These are phyloP conservation scores for Blyttiomyces sp. DNA, from an alignment of 371 early-diverging fungal genomes.

Conservation along the genomic window DNA sequence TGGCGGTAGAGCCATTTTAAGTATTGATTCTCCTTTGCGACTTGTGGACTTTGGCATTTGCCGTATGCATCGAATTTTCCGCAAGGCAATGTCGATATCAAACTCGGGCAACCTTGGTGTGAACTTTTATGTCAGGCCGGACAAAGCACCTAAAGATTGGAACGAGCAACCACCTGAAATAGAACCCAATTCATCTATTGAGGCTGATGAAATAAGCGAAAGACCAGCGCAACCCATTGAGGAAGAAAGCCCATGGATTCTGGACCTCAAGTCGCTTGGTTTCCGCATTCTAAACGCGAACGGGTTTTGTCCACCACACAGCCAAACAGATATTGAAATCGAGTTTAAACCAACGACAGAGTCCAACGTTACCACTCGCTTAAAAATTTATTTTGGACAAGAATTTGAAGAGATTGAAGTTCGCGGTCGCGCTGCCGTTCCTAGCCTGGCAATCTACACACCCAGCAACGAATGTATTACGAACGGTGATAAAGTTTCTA, in stretches of 20 bases:
- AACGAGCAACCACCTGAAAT: constrained; percentile 17
- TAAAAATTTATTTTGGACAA: constrained; percentile 42
- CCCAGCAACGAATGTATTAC: constrained; percentile 22
- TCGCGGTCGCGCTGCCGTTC: constrained; percentile 35
- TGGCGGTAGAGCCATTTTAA: constrained; percentile 46
- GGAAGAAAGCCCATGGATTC: constrained; percentile 31
- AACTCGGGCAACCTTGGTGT: constrained; percentile 55
- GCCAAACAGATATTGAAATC: constrained; percentile 37
- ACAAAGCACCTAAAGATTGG: constrained; percentile 41
- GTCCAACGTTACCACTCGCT: constrained; percentile 11
- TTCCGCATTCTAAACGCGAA: constrained; percentile 38
- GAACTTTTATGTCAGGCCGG: constrained; percentile 45
- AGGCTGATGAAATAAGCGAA: neutral
- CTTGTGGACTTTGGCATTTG: constrained; percentile 52
- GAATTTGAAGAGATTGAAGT: constrained; percentile 47
- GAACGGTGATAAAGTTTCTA: neutral
- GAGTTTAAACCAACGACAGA: constrained; percentile 37
- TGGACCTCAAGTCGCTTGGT: constrained; percentile 29
- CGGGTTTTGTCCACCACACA: constrained; percentile 38
- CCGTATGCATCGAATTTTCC: constrained; percentile 37
- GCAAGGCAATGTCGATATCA: constrained; percentile 37
- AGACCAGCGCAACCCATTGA: neutral
- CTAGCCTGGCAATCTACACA: constrained; percentile 31
- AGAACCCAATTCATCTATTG: neutral
- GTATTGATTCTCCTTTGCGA: constrained; percentile 37